Base-by-base conservation (phyloP, 345 rosid species). In the Arabidopsis suecica region DNA sequence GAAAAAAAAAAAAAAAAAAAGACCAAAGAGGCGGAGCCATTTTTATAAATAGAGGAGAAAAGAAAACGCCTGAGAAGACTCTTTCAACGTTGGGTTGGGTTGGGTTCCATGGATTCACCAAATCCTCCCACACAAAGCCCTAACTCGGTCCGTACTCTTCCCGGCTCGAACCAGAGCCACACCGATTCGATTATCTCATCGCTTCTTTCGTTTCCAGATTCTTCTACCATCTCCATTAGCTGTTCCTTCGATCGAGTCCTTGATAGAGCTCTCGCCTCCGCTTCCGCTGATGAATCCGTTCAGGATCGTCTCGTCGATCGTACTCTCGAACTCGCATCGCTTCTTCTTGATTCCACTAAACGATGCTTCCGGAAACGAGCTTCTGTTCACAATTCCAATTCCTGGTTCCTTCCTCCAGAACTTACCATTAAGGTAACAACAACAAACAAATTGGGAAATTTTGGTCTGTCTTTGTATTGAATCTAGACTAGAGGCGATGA, bases 371-470 rank as follows among this genome's bases (percentile, higher is more conserved):
- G 95, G 9, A 88, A 83, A 30, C 95, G 90, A 59, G 96, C 95
- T 72, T 51, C 89, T 67, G 36, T 55, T 57, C 93, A 89, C 75
- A 93, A 93, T 72, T 85, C 84, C 65, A 45, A 73, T 13, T 62
- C 88, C 22, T 93, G 98, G 98, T 79, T 80, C 42, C 87, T 93
- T 16, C 95, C 95, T 71, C 80, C 88, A 12, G 95, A 93, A 77
- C 95, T 93, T 68, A 90, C 97, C 62, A 72, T 88, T 77, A 88
- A 88, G 83, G 96, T 93, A 23, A 59, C 33, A 16, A 23, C 32
- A 23, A 23, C 25, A 23, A 23, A 55, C 20, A 5, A 25, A 56
- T 74, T 49, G 1, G 28, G 20, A n/a, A n/a, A 3, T 38, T 59
- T n/a, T 42, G 25, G 6, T 13, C 34, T 28, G 13, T n/a, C 20